phyloP scores from a whole-genome alignment of 495 filamentous ascomycete genomes.

The Podospora australis region DNA sequence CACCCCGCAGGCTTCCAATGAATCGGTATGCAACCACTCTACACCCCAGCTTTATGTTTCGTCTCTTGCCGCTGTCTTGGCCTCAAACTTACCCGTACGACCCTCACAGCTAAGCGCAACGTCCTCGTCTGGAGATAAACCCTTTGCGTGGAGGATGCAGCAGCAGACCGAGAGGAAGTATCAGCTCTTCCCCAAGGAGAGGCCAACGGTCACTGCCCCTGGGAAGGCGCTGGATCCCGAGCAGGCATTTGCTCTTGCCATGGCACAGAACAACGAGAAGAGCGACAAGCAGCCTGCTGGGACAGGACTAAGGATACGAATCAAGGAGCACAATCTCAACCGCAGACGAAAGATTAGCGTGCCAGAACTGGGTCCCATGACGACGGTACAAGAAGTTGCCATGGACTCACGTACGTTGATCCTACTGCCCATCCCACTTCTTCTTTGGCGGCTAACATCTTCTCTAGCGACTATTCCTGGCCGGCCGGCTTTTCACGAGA shows the following conservation, averaged over 20 bases:
- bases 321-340: slow-evolving; percentile 47
- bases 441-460: slow-evolving; percentile 21
- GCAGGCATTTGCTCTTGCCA: slow-evolving; percentile 39
- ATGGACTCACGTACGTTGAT: slow-evolving; percentile 74
- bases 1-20: slow-evolving; percentile 36
- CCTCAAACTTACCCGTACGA: slow-evolving; percentile 22
- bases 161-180: slow-evolving; percentile 46
- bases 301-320: slow-evolving; percentile 39
- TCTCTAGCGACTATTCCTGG: slow-evolving; percentile 64
- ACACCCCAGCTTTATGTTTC: background rate
- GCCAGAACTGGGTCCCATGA: slow-evolving; percentile 59
- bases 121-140: slow-evolving; percentile 34
- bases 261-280: slow-evolving; percentile 39
- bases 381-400: slow-evolving; percentile 57
- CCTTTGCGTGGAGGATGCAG: slow-evolving; percentile 48
- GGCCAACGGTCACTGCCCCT: slow-evolving; percentile 27
- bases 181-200: slow-evolving; percentile 46
- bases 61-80: slow-evolving; percentile 15
- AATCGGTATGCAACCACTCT: slow-evolving; percentile 39
- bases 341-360: slow-evolving; percentile 57
- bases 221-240: slow-evolving; percentile 46
- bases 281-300: slow-evolving; percentile 34
- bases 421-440: background rate
- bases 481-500: slow-evolving; percentile 57
- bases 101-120: slow-evolving; percentile 26